A percentile compares a stretch with the other conserved stretches of the same genome.
These are phyloP conservation scores for Balansia obtecta DNA, from an alignment of 2,329 filamentous ascomycete species.

Conservation along the genomic window DNA sequence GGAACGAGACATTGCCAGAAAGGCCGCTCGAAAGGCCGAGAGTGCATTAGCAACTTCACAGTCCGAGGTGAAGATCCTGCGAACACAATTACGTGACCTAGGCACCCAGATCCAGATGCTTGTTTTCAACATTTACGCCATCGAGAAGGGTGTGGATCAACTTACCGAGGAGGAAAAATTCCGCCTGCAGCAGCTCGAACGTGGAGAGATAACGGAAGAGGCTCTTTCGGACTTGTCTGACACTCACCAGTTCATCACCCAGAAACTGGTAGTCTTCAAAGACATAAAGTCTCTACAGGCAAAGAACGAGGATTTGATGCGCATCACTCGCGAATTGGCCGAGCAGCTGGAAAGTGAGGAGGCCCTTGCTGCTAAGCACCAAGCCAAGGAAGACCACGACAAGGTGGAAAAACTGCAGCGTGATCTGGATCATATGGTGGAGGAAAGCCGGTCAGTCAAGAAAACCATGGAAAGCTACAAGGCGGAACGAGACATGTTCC, in stretches of 20 bases:
- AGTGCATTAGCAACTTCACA: constrained; percentile 52
- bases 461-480: constrained; percentile 86
- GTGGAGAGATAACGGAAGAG: constrained; percentile 61
- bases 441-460: constrained; percentile 72
- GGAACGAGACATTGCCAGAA: constrained; percentile 67
- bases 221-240: constrained; percentile 64
- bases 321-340: constrained; percentile 71
- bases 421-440: constrained; percentile 62
- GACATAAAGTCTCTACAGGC: constrained; percentile 73
- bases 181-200: constrained; percentile 66
- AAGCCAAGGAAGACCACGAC: constrained; percentile 51
- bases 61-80: constrained; percentile 65
- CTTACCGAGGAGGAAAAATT: constrained; percentile 59
- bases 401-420: constrained; percentile 63
- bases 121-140: constrained; percentile 72
- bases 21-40: constrained; percentile 67
- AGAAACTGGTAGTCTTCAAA: constrained; percentile 82
- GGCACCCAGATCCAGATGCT: constrained; percentile 85
- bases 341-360: constrained; percentile 88
- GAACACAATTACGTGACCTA: constrained; percentile 78
- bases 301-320: constrained; percentile 76
- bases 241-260: constrained; percentile 79
- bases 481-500: constrained; percentile 94
- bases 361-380: constrained; percentile 53
- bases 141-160: constrained; percentile 64